Evolutionary conservation across 805 yeast genomes (phyloP).

Genomic region (Sugiyamaella americana): DNA sequence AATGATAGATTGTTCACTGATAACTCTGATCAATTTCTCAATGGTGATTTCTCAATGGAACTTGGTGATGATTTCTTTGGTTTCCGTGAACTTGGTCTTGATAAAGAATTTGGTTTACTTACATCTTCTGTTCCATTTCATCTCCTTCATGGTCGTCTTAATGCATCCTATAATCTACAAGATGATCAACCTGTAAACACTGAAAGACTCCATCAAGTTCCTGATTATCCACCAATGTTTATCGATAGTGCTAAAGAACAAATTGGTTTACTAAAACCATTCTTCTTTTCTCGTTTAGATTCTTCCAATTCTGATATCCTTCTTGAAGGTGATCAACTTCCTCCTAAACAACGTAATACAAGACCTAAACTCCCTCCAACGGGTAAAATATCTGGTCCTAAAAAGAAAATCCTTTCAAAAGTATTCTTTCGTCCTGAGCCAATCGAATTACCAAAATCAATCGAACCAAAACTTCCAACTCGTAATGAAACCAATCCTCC

Average conservation of each 20-base stretch:
- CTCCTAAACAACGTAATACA: slow-evolving; percentile 66
- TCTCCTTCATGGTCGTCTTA: slow-evolving; percentile 68
- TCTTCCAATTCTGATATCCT: slow-evolving; percentile 24
- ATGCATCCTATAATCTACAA: slow-evolving; percentile 42
- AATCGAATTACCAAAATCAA: background rate
- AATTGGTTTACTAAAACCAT: slow-evolving; percentile 54
- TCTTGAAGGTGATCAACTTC: slow-evolving; percentile 79
- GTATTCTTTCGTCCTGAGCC: slow-evolving; percentile 19
- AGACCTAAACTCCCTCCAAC: slow-evolving; percentile 85
- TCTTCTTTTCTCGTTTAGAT: slow-evolving; percentile 35
- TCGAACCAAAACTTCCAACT: background rate
- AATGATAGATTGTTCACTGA: slow-evolving; percentile 78
- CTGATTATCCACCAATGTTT: slow-evolving; percentile 46
- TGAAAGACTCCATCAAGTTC: slow-evolving; percentile 37
- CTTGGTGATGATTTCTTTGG: slow-evolving; percentile 98
- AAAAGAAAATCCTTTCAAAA: slow-evolving; percentile 39
- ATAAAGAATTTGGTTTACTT: slow-evolving; percentile 80
- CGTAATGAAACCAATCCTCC: background rate
- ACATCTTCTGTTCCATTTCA: slow-evolving; percentile 87
- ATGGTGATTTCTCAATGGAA: slow-evolving; percentile 91
- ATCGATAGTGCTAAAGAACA: slow-evolving; percentile 48
- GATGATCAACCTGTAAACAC: slow-evolving; percentile 43
- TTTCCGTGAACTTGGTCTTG: slow-evolving; percentile 87
- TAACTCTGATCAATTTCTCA: slow-evolving; percentile 86
- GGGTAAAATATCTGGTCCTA: slow-evolving; percentile 68